Percentiles rank a stretch among this genome's conserved stretches.
phyloP scores from a whole-genome alignment of 208 protist genomes.

The Wallacemonas collosoma region DNA sequence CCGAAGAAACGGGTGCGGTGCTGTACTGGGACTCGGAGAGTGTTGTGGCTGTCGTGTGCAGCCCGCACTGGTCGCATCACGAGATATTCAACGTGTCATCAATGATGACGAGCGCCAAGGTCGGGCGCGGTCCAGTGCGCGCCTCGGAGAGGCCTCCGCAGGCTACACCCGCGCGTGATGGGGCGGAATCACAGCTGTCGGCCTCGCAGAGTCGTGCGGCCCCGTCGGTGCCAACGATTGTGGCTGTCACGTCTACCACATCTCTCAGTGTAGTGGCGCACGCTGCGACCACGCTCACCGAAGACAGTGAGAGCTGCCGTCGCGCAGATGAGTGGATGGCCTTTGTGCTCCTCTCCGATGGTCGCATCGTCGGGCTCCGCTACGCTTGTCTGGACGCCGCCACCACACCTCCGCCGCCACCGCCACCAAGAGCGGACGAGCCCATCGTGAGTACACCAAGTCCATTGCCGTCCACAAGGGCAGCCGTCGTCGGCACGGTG shows the following conservation, averaged over 20 bases:
- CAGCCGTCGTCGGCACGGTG: neutral
- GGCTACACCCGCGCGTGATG: no score
- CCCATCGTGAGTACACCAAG: neutral
- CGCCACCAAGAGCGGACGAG: neutral
- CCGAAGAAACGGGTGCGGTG: neutral
- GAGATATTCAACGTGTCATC: conserved; percentile 8
- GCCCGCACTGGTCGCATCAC: conserved; percentile 10
- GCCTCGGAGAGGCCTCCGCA: neutral
- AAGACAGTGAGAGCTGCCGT: neutral
- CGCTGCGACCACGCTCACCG: no score
- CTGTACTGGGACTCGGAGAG: conserved; percentile 11
- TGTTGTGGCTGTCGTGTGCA: neutral
- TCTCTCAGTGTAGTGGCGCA: neutral
- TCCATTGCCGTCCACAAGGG: neutral
- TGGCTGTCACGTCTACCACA: neutral
- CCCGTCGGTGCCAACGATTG: neutral
- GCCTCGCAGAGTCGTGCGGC: no score
- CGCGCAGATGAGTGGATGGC: neutral
- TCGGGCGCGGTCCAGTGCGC: neutral
- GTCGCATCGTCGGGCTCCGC: neutral
- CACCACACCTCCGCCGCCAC: neutral
- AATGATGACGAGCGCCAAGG: neutral
- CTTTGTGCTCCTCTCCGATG: conserved; percentile 2
- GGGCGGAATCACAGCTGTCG: no score
- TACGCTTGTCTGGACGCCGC: neutral